These are phyloP conservation scores for Pseudocercospora fijiensis DNA, from an alignment of 2,329 filamentous ascomycete genomes.

Conservation along the genomic window DNA sequence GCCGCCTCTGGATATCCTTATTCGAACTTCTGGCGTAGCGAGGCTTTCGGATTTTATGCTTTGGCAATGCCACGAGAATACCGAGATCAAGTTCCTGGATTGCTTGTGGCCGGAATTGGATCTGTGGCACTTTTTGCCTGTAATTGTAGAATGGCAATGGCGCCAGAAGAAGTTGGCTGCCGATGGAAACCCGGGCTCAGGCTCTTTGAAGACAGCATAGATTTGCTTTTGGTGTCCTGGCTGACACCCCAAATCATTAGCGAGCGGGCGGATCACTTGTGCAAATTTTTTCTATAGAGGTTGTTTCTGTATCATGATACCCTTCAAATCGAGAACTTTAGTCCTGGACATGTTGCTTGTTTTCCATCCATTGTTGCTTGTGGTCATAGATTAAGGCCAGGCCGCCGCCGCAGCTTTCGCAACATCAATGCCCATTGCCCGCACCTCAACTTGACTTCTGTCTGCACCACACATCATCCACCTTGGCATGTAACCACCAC, in stretches of 20 bases:
- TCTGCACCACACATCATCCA: background rate
- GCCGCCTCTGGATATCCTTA: constrained; percentile 84
- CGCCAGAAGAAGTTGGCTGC: constrained; percentile 49
- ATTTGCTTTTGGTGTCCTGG: background rate
- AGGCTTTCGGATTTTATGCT: constrained; percentile 97
- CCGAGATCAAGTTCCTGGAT: constrained; percentile 87
- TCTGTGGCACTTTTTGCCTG: constrained; percentile 87
- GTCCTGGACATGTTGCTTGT: too few relatives aligned
- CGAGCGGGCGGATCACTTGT: background rate
- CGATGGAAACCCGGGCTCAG: constrained; percentile 14
- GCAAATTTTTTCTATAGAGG: background rate
- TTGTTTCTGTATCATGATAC: constrained; percentile 1
- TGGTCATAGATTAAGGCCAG: background rate
- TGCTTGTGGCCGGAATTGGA: constrained; percentile 97
- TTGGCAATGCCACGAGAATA: constrained; percentile 94
- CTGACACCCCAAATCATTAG: background rate
- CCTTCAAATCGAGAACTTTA: background rate
- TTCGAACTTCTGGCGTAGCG: constrained; percentile 90
- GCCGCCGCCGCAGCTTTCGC: background rate
- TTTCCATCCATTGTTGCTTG: too few relatives aligned
- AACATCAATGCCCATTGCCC: background rate
- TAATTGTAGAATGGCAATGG: constrained; percentile 86
- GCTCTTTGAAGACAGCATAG: constrained; percentile 17
- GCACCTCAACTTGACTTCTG: background rate
- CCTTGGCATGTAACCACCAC: constrained; percentile 15